Evolutionary conservation across 2,329 filamentous ascomycete genomes (phyloP).

Genomic region (Knoxdaviesia capensis): DNA sequence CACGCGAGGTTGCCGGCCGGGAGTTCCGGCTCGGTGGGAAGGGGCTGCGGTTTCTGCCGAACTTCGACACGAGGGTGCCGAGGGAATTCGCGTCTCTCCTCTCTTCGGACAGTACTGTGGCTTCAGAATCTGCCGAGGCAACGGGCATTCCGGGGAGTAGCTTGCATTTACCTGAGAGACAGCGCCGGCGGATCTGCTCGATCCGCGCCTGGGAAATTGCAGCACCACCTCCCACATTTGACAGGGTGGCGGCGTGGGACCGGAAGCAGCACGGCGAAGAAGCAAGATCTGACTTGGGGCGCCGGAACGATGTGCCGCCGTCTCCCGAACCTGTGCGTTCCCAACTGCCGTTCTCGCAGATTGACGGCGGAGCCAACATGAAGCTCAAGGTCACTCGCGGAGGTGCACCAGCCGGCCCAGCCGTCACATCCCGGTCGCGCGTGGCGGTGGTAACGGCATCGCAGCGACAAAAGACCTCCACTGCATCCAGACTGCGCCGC

Average conservation of each 20-base stretch:
- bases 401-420: no score
- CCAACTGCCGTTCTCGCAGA: slow-evolving; percentile 43
- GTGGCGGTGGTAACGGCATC: slow-evolving; percentile 58
- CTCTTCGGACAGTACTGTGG: no score
- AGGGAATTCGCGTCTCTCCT: no score
- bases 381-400: slow-evolving; percentile 16
- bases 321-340: background rate
- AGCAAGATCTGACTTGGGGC: background rate
- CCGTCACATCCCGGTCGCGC: no score
- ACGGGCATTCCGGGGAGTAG: no score
- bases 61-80: slow-evolving; percentile 34
- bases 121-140: no score
- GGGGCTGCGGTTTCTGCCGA: slow-evolving; percentile 59
- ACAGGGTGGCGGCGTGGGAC: slow-evolving; percentile 49
- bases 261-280: background rate
- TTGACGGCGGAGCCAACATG: slow-evolving; percentile 71
- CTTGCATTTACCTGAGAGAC: background rate
- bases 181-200: slow-evolving; percentile 6
- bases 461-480: slow-evolving; percentile 42
- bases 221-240: slow-evolving; percentile 44
- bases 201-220: slow-evolving; percentile 61
- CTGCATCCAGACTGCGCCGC: slow-evolving; percentile 49
- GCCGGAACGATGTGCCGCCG: background rate
- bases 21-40: slow-evolving; percentile 63
- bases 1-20: slow-evolving; percentile 69